Percentiles rank a stretch among this genome's conserved stretches.
Conservation (phyloP, 179 eudicot genomes). For the Carnegiea gigantea region DNA sequence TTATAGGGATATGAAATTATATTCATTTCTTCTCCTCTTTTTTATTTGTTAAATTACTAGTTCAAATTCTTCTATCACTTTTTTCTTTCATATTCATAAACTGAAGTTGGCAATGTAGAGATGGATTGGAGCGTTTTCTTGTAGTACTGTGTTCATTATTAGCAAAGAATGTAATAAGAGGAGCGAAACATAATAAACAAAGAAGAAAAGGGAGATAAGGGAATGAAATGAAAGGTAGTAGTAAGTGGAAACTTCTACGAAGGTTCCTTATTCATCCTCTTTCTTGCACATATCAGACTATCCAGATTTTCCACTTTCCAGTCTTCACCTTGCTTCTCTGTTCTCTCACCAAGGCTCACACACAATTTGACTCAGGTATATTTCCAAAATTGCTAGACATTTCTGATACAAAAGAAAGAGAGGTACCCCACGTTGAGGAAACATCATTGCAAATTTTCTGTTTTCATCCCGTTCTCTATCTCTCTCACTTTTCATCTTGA, state of each 20-base stretch:
- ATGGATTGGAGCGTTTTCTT: no score
- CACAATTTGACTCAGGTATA: conserved; percentile 23
- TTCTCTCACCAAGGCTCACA: not conserved
- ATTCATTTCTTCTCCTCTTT: no score
- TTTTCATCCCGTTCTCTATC: not conserved
- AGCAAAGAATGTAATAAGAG: not conserved
- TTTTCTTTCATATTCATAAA: no score
- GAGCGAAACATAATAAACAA: not conserved
- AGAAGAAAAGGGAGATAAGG: not conserved
- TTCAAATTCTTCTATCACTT: no score
- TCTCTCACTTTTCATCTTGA: not conserved
- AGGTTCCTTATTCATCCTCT: not conserved
- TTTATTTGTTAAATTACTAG: no score
- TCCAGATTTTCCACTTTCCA: no score
- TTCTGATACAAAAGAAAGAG: no score
- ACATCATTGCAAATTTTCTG: no score
- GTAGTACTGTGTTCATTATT: no score
- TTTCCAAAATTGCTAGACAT: conserved; percentile 28
- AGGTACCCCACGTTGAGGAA: not conserved
- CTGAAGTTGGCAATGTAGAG: no score
- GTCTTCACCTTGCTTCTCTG: not conserved
- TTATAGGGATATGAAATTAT: no score
- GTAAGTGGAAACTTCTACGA: not conserved
- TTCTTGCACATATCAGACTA: not conserved
- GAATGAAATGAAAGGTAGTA: not conserved